These are phyloP conservation scores for Plectosphaerella sp. DNA, from an alignment of 2,329 filamentous ascomycete genomes.

Conservation along the genomic window DNA sequence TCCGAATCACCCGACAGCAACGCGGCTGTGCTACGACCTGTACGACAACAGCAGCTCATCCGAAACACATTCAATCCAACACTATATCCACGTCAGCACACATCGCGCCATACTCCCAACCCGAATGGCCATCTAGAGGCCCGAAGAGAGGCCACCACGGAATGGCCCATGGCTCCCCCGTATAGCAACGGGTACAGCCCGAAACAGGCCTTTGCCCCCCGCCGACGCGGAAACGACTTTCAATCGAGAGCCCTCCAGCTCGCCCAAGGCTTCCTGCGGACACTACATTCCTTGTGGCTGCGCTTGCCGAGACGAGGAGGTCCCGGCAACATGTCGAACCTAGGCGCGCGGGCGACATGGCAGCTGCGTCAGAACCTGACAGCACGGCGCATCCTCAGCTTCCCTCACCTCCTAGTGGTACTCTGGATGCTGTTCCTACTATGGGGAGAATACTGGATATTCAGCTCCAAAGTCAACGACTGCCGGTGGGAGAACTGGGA, in stretches of 20 bases:
- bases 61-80: not conserved
- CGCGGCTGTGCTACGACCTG: no score
- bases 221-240: not conserved
- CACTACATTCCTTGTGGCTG: slow-evolving; percentile 10
- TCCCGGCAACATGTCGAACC: not conserved
- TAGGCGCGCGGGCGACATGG: slow-evolving; percentile 4
- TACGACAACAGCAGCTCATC: not conserved
- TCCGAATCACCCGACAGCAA: not conserved
- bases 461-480: slow-evolving; percentile 61
- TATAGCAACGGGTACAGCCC: slow-evolving; percentile 25
- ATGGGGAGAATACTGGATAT: slow-evolving; percentile 81
- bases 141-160: slow-evolving; percentile 6
- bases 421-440: slow-evolving; percentile 75
- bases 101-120: not conserved
- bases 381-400: slow-evolving; percentile 48
- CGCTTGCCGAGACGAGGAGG: slow-evolving; percentile 11
- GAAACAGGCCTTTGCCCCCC: not conserved
- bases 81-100: not conserved
- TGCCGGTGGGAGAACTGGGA: slow-evolving; percentile 91
- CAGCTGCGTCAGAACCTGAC: slow-evolving; percentile 42
- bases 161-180: slow-evolving; percentile 30
- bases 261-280: not conserved
- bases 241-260: not conserved
- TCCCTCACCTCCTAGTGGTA: slow-evolving; percentile 63
- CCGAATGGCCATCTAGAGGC: not conserved